Percentiles rank a stretch among this genome's conserved stretches.
Conservation (phyloP, 306 rosid genomes). For the Lupinus albus region DNA sequence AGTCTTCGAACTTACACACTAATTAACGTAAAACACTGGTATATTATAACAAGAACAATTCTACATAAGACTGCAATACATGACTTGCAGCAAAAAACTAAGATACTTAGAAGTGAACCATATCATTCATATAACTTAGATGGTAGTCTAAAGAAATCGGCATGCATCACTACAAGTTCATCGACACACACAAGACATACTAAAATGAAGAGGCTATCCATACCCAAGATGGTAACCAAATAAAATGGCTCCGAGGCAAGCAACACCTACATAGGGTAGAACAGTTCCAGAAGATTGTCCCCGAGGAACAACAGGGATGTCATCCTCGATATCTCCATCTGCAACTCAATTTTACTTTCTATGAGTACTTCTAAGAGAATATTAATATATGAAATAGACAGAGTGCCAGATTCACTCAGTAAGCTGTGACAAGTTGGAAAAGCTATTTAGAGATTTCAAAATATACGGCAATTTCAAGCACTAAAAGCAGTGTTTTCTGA, state of each 20-base stretch:
- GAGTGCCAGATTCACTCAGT: conserved; percentile 15
- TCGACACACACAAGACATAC: not conserved
- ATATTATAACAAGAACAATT: conserved; percentile 3
- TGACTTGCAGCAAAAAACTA: conserved; percentile 15
- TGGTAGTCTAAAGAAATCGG: too few relatives aligned
- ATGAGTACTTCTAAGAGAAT: conserved; percentile 37
- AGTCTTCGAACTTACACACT: conserved; percentile 21
- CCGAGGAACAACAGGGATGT: conserved; percentile 52
- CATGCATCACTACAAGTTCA: not conserved
- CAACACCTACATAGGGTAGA: conserved; percentile 90
- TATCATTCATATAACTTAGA: not conserved
- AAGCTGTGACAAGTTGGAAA: conserved; percentile 2
- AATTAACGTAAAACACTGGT: conserved; percentile 12
- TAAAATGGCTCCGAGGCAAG: conserved; percentile 97
- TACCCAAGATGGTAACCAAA: conserved; percentile 99
- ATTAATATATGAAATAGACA: conserved; percentile 13
- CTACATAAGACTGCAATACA: conserved; percentile 6
- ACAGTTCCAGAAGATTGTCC: conserved; percentile 88
- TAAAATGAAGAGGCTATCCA: conserved; percentile 38
- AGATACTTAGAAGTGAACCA: conserved; percentile 13
- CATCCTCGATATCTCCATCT: conserved; percentile 70
- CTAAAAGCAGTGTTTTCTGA: conserved; percentile 7
- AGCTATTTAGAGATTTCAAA: conserved; percentile 3
- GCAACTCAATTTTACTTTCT: conserved; percentile 44
- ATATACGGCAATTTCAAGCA: not conserved